Conservation (phyloP, 495 filamentous ascomycete genomes). For the Tuber brumale region DNA sequence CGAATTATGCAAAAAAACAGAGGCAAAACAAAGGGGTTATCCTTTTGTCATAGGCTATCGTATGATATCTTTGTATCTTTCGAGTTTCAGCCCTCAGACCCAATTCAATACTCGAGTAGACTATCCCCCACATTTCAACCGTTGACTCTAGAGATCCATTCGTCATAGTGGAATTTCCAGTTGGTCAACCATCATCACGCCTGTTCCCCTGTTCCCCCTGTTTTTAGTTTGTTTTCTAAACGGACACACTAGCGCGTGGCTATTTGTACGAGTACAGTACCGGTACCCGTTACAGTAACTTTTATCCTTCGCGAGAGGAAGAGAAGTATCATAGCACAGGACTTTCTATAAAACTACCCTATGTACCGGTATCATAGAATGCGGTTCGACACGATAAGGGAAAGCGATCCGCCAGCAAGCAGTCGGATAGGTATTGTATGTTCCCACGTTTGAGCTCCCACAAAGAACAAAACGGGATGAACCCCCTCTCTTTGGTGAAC, state of each 20-base stretch:
- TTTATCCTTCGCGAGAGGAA: background rate
- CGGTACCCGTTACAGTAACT: no score
- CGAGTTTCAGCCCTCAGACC: conserved; percentile 1
- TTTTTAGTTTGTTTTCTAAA: background rate
- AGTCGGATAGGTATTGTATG: background rate
- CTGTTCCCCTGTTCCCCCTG: background rate
- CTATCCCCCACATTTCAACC: background rate
- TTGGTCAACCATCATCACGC: background rate
- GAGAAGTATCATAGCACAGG: background rate
- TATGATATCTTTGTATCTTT: background rate
- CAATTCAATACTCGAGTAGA: background rate
- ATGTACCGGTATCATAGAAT: background rate
- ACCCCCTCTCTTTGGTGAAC: background rate
- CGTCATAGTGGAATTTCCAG: background rate
- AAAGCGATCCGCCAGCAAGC: background rate
- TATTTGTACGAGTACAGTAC: background rate
- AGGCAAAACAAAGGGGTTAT: background rate
- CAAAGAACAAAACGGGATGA: background rate
- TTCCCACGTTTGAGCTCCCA: background rate
- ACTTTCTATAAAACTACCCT: background rate
- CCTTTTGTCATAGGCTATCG: background rate
- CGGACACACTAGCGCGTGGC: background rate
- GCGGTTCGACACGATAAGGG: background rate
- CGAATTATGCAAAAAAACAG: background rate
- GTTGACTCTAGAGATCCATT: background rate